Evolutionary conservation across 306 rosid species (phyloP), one percentile per base, ranked within the genome.

Genomic region (Trifolium pratense): DNA sequence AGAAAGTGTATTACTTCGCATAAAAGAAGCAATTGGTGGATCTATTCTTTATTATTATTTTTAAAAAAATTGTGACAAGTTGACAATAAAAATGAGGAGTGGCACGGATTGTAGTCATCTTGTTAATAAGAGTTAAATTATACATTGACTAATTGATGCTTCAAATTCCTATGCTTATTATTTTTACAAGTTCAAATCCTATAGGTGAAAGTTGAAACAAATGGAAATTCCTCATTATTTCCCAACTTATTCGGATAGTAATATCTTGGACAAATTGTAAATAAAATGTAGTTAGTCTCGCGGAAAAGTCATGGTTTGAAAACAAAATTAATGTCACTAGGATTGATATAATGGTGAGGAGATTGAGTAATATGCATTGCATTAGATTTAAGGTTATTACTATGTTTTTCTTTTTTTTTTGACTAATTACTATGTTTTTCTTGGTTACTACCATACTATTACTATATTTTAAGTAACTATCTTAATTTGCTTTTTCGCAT

Each of bases 1-100:
- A 48, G 18, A 73, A 66, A 66, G 31, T 7, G 31, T 31, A 56
- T 36, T 58, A 43, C 72, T 61, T 29, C n/a, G 46, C 53, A 76
- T 48, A 71, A 26, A 59, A 45, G 17, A 39, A 15, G 15, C 18
- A 73, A 56, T 21, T 36, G 70, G 37, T 45, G 63, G 55, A 48
- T 48, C 55, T n/a, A n/a, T 13, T 13, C 16, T 13, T n/a, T n/a
- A n/a, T n/a, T n/a, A n/a, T n/a, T n/a, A n/a, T n/a, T n/a, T n/a
- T n/a, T n/a, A n/a, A n/a, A n/a, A 34, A 13, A 60, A 17, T 4
- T 31, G 70, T 73, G 4, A 13, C 62, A 62, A 49, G 39, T 74
- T 49, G 29, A 62, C 25, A 62, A 2, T 59, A 48, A 48, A 17
- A 53, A 10, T 49, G 36, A 25, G 45, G 5, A 53, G 16, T 39